A percentile compares a stretch with the other conserved stretches of the same genome.
Evolutionary conservation across 208 protist genomes (phyloP).

Genomic region (Leishmania lainsoni): DNA sequence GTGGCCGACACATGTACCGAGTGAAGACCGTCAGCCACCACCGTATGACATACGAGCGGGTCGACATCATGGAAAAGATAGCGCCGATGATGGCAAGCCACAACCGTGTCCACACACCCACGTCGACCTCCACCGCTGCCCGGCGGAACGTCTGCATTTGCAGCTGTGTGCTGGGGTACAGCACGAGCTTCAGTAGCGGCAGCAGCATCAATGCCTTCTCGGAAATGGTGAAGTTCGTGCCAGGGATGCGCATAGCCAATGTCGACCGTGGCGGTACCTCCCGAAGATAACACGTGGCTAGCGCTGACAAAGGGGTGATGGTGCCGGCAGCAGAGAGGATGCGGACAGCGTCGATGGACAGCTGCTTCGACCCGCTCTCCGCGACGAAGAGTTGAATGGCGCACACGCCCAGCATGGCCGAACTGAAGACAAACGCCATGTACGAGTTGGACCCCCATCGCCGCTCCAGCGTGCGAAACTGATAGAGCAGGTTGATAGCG

Average conservation of each 20-base stretch:
- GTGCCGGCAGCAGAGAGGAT: conserved; percentile 55
- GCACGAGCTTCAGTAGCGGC: conserved; percentile 50
- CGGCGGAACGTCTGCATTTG: conserved; percentile 37
- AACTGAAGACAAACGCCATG: conserved; percentile 55
- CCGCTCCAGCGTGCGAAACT: conserved; percentile 66
- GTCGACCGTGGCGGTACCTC: conserved; percentile 49
- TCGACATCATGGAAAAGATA: conserved; percentile 45
- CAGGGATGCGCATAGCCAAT: conserved; percentile 34
- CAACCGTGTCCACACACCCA: conserved; percentile 54
- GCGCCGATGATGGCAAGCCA: conserved; percentile 54
- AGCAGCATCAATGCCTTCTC: conserved; percentile 41
- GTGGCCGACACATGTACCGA: conserved; percentile 41
- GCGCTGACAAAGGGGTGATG: conserved; percentile 51
- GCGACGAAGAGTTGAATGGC: conserved; percentile 47
- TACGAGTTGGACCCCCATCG: conserved; percentile 65
- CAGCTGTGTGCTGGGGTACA: conserved; percentile 44
- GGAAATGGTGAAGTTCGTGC: conserved; percentile 34
- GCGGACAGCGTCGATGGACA: conserved; percentile 50
- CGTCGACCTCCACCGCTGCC: conserved; percentile 46
- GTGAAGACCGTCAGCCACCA: conserved; percentile 42
- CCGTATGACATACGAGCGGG: conserved; percentile 16
- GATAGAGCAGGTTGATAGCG: conserved; percentile 37
- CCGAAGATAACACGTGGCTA: conserved; percentile 39
- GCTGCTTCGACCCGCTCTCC: conserved; percentile 33
- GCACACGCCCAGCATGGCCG: conserved; percentile 42